phyloP scores from a whole-genome alignment of 257 asterid species.

The Mentha longifolia region DNA sequence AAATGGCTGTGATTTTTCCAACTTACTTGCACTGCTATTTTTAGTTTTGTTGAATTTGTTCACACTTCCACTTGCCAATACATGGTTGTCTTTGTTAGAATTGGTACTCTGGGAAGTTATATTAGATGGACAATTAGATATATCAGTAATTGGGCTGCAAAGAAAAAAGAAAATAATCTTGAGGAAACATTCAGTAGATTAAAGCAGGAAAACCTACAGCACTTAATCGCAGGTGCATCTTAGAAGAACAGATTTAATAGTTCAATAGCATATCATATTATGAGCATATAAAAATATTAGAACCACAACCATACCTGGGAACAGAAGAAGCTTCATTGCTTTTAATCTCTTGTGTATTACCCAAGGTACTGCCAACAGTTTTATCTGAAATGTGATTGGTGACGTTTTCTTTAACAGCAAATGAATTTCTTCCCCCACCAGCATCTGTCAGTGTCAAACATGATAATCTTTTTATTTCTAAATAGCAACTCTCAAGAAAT shows the following conservation, averaged over 20 bases:
- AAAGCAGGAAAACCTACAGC: constrained; percentile 11
- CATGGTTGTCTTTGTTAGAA: constrained; percentile 17
- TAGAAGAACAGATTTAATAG: no score
- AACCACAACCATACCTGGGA: constrained; percentile 50
- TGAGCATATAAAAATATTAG: constrained; percentile 20
- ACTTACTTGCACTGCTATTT: constrained; percentile 33
- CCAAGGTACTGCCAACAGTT: constrained; percentile 40
- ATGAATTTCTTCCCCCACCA: constrained; percentile 61
- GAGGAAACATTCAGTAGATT: constrained; percentile 8
- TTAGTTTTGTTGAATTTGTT: not conserved
- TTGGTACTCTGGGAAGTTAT: constrained; percentile 45
- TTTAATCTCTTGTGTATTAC: constrained; percentile 45
- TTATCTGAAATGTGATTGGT: constrained; percentile 49
- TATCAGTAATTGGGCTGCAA: constrained; percentile 57
- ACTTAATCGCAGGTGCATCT: no score
- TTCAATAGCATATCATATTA: no score
- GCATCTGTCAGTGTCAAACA: constrained; percentile 48
- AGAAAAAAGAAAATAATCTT: constrained; percentile 34
- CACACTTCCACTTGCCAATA: not conserved
- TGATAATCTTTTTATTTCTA: not conserved
- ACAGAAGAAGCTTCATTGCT: constrained; percentile 46
- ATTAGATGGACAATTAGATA: constrained; percentile 54
- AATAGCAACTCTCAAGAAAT: not conserved
- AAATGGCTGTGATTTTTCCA: constrained; percentile 37
- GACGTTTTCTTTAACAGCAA: constrained; percentile 51